Percentiles rank a stretch among this genome's conserved stretches.
Conservation (phyloP, 768 basidiomycete genomes). For the Tylopilus cervinicoccineus region DNA sequence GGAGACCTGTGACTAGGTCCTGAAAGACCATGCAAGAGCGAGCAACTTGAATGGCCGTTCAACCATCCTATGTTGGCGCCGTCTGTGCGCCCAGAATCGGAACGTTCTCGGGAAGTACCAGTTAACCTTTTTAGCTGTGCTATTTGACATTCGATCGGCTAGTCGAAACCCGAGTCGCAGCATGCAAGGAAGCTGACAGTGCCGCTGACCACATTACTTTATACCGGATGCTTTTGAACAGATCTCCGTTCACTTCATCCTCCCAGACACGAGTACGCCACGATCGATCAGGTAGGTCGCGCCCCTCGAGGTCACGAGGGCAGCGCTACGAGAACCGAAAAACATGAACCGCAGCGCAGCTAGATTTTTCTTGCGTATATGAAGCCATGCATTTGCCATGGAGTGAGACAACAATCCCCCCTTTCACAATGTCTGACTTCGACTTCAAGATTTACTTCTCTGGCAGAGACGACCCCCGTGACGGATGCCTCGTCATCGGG, state of each 20-base stretch:
- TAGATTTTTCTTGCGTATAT: constrained; percentile 24
- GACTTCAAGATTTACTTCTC: constrained; percentile 65
- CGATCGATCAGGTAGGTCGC: constrained; percentile 44
- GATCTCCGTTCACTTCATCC: constrained; percentile 15
- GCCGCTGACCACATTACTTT: not conserved
- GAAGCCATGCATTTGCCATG: constrained; percentile 15
- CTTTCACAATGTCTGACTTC: constrained; percentile 29
- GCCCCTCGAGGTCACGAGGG: constrained; percentile 48
- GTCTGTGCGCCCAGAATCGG: constrained; percentile 12
- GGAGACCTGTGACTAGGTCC: constrained; percentile 1
- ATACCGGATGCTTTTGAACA: constrained; percentile 16
- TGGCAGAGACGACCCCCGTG: constrained; percentile 62
- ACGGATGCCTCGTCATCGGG: constrained; percentile 63
- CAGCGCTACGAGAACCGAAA: constrained; percentile 23
- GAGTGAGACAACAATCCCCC: constrained; percentile 4
- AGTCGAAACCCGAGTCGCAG: constrained; percentile 7
- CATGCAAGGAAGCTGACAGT: constrained; percentile 12
- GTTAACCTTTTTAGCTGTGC: constrained; percentile 28
- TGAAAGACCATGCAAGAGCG: constrained; percentile 3
- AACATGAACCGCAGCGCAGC: constrained; percentile 28
- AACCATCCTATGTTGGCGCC: not conserved
- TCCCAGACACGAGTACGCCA: constrained; percentile 43
- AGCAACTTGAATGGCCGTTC: not conserved
- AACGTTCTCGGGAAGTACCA: constrained; percentile 20
- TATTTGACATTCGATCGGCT: constrained; percentile 19